Conservation (phyloP, 2,329 filamentous ascomycete genomes). For the Aspergillus persii region DNA sequence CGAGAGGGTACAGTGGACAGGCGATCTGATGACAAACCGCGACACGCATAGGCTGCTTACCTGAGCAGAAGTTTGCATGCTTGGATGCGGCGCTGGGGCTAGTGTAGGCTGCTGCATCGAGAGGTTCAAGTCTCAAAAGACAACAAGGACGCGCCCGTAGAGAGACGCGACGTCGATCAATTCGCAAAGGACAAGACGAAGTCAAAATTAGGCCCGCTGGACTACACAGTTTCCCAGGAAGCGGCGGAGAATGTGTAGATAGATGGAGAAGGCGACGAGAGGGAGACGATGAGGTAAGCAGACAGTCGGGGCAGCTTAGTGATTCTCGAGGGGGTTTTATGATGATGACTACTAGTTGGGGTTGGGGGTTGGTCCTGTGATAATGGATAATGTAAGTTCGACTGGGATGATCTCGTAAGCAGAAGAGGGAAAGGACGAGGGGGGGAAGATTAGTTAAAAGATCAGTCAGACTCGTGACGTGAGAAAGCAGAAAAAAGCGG, state of each 20-base stretch:
- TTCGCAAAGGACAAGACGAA: slow-evolving; percentile 11
- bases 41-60: slow-evolving; percentile 47
- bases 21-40: slow-evolving; percentile 39
- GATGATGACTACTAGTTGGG: slow-evolving; percentile 10
- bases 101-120: slow-evolving; percentile 49
- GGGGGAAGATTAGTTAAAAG: slow-evolving; percentile 18
- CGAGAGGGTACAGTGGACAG: slow-evolving; percentile 8
- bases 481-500: neutral
- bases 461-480: slow-evolving; percentile 4
- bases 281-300: slow-evolving; percentile 37
- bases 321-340: neutral
- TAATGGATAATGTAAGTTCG: neutral
- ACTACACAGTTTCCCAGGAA: slow-evolving; percentile 9
- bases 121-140: slow-evolving; percentile 9
- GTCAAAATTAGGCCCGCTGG: neutral
- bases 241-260: slow-evolving; percentile 18
- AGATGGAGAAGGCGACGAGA: slow-evolving; percentile 23
- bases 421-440: slow-evolving; percentile 7
- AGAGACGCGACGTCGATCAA: slow-evolving; percentile 13
- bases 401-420: slow-evolving; percentile 25
- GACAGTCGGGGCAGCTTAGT: slow-evolving; percentile 22
- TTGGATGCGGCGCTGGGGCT: slow-evolving; percentile 49
- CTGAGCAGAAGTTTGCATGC: slow-evolving; percentile 52
- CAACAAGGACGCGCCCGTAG: slow-evolving; percentile 18
- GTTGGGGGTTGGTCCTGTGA: slow-evolving; percentile 3